phyloP scores from a whole-genome alignment of 441 rosid species.

The Jatropha podagrica region DNA sequence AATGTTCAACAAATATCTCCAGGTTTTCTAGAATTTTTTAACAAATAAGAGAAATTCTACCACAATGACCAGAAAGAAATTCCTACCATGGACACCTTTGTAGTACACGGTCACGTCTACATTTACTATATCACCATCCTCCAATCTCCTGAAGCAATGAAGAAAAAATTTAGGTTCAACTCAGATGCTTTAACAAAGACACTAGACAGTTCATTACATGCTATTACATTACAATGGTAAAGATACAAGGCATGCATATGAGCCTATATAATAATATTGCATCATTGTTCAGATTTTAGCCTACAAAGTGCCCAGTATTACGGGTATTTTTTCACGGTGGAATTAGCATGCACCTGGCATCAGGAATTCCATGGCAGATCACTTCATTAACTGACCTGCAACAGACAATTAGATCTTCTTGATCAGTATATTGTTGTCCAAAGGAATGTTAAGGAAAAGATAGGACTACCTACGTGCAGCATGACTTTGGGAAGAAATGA shows the following conservation, averaged over 20 bases:
- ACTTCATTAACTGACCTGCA: constrained; percentile 97
- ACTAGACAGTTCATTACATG: background rate
- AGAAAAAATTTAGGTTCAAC: constrained; percentile 19
- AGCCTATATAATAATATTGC: constrained; percentile 3
- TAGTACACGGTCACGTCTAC: constrained; percentile 81
- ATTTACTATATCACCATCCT: constrained; percentile 92
- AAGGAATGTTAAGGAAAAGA: constrained; percentile 8
- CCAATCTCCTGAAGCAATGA: constrained; percentile 60
- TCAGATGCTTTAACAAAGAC: background rate
- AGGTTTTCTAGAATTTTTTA: background rate
- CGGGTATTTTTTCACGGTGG: background rate
- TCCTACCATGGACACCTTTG: constrained; percentile 91
- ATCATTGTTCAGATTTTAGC: background rate
- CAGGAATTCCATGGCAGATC: constrained; percentile 98
- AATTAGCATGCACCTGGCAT: constrained; percentile 63
- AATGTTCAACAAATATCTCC: constrained; percentile 15
- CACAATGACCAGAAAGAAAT: background rate
- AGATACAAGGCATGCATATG: background rate
- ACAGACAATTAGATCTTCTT: constrained; percentile 20
- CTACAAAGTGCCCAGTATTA: background rate
- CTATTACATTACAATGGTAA: background rate
- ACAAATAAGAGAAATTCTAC: background rate
- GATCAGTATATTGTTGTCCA: constrained; percentile 18
- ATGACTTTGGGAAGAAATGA: constrained; percentile 94
- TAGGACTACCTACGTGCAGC: constrained; percentile 96